phyloP scores from a whole-genome alignment of 148 eudicot genomes.

The Silene latifolia region DNA sequence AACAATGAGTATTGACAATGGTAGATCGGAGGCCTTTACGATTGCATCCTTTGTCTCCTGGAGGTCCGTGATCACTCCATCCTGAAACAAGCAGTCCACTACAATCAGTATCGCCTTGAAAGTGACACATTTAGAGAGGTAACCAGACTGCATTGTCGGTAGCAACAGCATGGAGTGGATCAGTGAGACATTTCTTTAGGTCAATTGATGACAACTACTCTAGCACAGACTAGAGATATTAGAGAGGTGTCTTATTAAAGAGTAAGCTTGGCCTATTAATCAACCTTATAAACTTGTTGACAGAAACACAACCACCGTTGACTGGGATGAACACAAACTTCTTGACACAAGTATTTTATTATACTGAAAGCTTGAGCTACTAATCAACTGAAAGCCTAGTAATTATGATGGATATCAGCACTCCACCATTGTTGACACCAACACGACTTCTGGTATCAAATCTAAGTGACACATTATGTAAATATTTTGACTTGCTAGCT shows the following conservation, averaged over 20 bases:
- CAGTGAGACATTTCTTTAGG: background rate
- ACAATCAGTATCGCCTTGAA: background rate
- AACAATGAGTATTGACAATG: constrained; percentile 91
- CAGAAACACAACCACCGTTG: background rate
- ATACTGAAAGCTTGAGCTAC: too few species aligned
- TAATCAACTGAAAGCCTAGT: too few species aligned
- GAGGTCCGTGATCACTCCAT: constrained; percentile 97
- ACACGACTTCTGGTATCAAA: background rate
- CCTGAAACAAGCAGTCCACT: constrained; percentile 40
- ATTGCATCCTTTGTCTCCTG: constrained; percentile 98
- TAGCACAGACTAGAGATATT: background rate
- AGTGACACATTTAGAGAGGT: background rate
- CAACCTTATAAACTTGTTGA: background rate
- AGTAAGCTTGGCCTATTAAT: background rate
- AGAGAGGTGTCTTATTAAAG: background rate
- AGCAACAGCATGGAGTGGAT: background rate
- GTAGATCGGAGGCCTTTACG: constrained; percentile 92
- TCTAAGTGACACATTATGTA: background rate
- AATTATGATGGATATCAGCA: background rate
- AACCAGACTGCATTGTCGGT: background rate
- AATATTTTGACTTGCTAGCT: background rate
- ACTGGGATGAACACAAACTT: too few species aligned
- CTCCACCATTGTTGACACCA: background rate
- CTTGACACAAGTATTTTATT: too few species aligned
- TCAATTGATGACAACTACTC: background rate